Evolutionary conservation across 2,329 filamentous ascomycete genomes (phyloP).

Genomic region (Penicillium sp.): DNA sequence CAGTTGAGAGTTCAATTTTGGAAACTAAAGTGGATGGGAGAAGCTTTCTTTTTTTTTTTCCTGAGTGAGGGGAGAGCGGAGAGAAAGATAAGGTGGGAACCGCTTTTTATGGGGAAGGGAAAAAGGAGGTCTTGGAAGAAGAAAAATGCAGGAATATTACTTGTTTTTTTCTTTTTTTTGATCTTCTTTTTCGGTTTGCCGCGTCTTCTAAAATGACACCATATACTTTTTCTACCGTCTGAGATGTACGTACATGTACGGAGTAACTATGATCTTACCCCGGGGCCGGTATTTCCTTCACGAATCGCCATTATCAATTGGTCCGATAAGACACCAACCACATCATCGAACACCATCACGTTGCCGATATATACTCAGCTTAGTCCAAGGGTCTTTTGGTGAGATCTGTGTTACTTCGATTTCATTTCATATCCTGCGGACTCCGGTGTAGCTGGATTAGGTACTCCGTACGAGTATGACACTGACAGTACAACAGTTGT

Average conservation of each 20-base stretch:
- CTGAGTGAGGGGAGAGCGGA: slow-evolving; percentile 9
- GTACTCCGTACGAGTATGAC: no score
- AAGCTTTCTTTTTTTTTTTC: slow-evolving; percentile 14
- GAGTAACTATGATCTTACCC: neutral
- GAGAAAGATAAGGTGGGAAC: slow-evolving; percentile 8
- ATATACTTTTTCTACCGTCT: neutral
- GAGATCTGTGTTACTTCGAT: neutral
- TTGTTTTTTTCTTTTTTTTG: no score
- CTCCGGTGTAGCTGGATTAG: neutral
- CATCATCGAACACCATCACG: slow-evolving; percentile 24
- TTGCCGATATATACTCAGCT: slow-evolving; percentile 14
- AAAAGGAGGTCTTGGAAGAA: slow-evolving; percentile 5
- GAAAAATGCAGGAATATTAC: neutral
- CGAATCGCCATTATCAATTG: slow-evolving; percentile 20
- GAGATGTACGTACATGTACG: neutral
- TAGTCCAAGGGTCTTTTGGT: neutral
- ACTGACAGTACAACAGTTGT: no score
- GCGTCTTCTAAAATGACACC: neutral
- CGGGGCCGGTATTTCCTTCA: slow-evolving; percentile 5
- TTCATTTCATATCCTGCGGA: neutral
- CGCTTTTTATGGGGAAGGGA: slow-evolving; percentile 4
- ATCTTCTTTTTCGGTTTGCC: neutral
- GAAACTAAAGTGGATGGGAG: neutral
- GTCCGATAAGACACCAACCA: slow-evolving; percentile 33
- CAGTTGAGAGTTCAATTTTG: neutral